Conservation (phyloP, 208 protist genomes). For the Acanthamoeba healyi region DNA sequence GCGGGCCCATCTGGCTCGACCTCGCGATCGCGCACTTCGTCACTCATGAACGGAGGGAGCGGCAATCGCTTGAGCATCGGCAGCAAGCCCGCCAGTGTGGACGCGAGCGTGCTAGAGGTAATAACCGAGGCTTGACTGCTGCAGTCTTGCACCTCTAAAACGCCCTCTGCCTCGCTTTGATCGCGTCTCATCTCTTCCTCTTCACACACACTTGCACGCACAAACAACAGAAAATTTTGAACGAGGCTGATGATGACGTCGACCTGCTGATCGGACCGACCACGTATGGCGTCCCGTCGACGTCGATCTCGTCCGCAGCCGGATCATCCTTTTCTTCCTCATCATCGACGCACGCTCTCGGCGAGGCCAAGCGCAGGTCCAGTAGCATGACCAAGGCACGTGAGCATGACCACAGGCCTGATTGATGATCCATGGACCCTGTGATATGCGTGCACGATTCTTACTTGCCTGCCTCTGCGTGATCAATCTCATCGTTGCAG, state of each 20-base stretch:
- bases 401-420: too few species aligned
- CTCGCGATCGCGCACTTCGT: neutral
- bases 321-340: neutral
- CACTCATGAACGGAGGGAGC: neutral
- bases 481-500: neutral
- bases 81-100: neutral
- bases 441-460: neutral
- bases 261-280: slow-evolving; percentile 47
- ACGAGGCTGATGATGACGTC: slow-evolving; percentile 14
- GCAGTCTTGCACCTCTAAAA: neutral
- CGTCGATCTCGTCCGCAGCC: neutral
- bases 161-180: neutral
- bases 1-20: neutral
- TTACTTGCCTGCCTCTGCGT: neutral
- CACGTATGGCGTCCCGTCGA: neutral
- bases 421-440: too few species aligned
- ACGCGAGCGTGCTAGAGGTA: slow-evolving; percentile 5
- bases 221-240: slow-evolving; percentile 66
- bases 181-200: neutral
- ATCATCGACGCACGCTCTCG: neutral
- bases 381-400: neutral
- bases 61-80: neutral
- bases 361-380: neutral
- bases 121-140: neutral
- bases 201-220: neutral